Evolutionary conservation across 148 eudicot species (phyloP).

Genomic region (Hydrangea macrophylla): DNA sequence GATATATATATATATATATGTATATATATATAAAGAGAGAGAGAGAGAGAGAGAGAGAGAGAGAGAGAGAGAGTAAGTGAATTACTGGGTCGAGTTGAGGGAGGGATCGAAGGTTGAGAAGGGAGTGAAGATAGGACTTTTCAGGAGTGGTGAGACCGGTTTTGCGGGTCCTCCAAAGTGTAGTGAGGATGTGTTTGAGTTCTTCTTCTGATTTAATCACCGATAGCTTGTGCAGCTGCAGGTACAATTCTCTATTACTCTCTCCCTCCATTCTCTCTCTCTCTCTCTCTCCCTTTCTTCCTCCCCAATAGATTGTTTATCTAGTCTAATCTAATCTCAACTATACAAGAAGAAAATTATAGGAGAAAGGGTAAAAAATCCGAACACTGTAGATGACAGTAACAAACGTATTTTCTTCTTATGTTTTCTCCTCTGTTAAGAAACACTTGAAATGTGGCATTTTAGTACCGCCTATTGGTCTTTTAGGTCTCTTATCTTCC

Average conservation of each 20-base stretch:
- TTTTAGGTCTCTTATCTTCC: no score
- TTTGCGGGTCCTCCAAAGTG: slow-evolving; percentile 30
- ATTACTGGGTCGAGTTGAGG: slow-evolving; percentile 21
- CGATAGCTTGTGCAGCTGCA: slow-evolving; percentile 26
- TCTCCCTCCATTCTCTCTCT: slow-evolving; percentile 10
- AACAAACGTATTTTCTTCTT: no score
- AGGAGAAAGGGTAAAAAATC: no score
- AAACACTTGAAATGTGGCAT: no score
- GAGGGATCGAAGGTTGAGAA: slow-evolving; percentile 18
- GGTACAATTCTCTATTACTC: slow-evolving; percentile 6
- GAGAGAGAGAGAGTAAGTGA: background rate
- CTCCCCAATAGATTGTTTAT: no score
- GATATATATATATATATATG: background rate
- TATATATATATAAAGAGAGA: background rate
- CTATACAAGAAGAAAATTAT: no score
- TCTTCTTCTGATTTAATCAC: slow-evolving; percentile 16
- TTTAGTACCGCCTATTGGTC: no score
- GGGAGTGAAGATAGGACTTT: slow-evolving; percentile 27
- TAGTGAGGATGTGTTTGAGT: slow-evolving; percentile 10
- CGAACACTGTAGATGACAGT: no score
- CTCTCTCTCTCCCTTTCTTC: background rate
- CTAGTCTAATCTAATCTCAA: no score
- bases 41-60: background rate
- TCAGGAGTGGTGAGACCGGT: slow-evolving; percentile 17
- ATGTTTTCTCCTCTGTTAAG: no score